Base-by-base conservation (phyloP, 176 grass and related monocot species). In the Aegilops sharonensis region DNA sequence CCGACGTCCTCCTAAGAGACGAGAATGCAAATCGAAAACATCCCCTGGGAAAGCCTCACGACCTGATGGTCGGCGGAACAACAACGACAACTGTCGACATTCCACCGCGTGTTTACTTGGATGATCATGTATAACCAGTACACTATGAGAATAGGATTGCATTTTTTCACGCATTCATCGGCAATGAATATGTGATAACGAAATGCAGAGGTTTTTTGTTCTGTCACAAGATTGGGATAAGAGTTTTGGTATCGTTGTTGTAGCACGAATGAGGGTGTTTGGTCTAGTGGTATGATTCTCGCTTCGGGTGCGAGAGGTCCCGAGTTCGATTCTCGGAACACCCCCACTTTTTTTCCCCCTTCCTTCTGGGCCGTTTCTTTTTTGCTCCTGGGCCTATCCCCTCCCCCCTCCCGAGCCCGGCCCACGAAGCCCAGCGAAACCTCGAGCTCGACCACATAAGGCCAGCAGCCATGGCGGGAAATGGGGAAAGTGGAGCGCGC, bases 201-300 rank as follows among this genome's bases (percentile, higher is more conserved):
- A n/a, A 56, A 56, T 6, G 15, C 15, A 56, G 5, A 36, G 4
- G 15, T 18, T 18, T 17, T 25, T 25, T 25, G 50, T 54, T 54
- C 15, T 18, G 50, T 54, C 1, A 54, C 45, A 3, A 3, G 0
- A 0, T 47, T 0, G 13, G 4, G 1, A 15, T 50, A 50, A 50
- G 4, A 8, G 0, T 0, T 0, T 57, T 6, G 5, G 50, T 54
- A 54, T 35, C 34, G 5, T 6, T 5, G 5, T 6, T 5, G 34
- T 1, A 3, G 18, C 2, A 57, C 18, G 2, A 3, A 3, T 57
- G 0, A 57, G 54, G 91, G 90, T 88, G 91, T 90, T 95, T 98
- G 89, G 93, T 98, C 95, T 92, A 93, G 95, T 95, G 93, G 93
- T 93, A 92, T 95, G 93, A 95, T 95, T 93, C 95, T 98, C 93